Base-by-base conservation (phyloP, 2,329 filamentous ascomycete genomes). In the Diaporthe sp. region DNA sequence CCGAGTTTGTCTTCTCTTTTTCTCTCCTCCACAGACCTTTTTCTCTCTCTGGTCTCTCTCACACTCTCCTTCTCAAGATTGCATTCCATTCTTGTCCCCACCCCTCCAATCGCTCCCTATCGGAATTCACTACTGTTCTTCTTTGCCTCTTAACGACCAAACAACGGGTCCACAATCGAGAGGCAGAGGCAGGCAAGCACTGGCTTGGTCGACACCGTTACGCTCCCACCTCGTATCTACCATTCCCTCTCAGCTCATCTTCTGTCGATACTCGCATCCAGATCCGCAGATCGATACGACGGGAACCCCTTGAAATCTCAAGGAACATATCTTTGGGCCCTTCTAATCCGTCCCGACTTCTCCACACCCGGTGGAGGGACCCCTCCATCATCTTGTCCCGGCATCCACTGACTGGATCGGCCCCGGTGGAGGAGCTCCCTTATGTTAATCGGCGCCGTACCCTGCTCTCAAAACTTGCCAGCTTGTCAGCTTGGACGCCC, bases 311-410 rank as follows among this genome's bases (percentile, higher is more conserved):
- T 70, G 47, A 70, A 70, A 70, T 70, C n/a, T 70, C 65, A 17
- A 55, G 34, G 5, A 53, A 42, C 65, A 39, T 28, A 55, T n/a
- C 34, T 55, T 55, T 39, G 49, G 49, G 42, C 49, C 47, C 49
- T 70, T 70, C 34, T 70, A 25, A 28, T 42, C 65, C n/a, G 49
- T 28, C 65, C 65, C n/a, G 34, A 28, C 47, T 70, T 55, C 65
- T 39, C 65, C 65, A 70, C 65, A 39, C 34, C 49, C n/a, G 65
- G 65, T 70, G 65, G 65, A 70, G 65, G 65, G 34, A 42, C 65
- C 65, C 65, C 65, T 55, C 65, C 65, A 68, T 53, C 65, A 53
- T 53, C 65, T 68, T 68, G 47, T 68, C 65, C 65, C 65, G 65
- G 47, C 47, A 53, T 68, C 65, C 65, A 68, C 65, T 53, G 65